Evolutionary conservation across 345 rosid species (phyloP).

Genomic region (Kernera saxatilis): DNA sequence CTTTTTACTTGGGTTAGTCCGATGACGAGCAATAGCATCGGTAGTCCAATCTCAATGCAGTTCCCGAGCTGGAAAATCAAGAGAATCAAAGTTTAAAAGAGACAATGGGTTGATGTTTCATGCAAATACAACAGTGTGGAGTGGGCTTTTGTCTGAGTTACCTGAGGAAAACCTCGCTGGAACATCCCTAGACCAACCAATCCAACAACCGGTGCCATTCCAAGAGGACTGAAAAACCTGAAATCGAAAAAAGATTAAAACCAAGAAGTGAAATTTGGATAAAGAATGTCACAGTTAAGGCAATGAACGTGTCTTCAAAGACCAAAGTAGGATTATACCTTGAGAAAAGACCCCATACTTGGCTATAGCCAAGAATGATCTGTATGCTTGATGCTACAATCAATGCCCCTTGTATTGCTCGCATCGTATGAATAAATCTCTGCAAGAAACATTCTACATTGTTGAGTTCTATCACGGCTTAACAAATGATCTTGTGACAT

Average conservation of each 20-base stretch:
- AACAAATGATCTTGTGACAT: not conserved
- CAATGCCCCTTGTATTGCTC: constrained; percentile 88
- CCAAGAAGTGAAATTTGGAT: not conserved
- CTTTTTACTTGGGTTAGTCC: constrained; percentile 65
- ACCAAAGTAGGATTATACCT: constrained; percentile 36
- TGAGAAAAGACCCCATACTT: constrained; percentile 87
- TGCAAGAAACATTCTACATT: constrained; percentile 39
- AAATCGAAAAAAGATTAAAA: not conserved
- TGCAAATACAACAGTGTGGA: not conserved
- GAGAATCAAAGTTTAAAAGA: not conserved
- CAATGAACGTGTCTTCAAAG: not conserved
- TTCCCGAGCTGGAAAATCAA: constrained; percentile 61
- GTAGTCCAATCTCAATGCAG: constrained; percentile 93
- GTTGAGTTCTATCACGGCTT: not conserved
- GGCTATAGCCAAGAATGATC: constrained; percentile 84
- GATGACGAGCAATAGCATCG: constrained; percentile 74
- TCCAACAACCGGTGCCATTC: constrained; percentile 88
- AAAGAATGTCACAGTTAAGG: not conserved
- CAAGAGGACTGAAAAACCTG: constrained; percentile 84
- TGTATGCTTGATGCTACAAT: constrained; percentile 86
- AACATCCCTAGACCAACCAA: constrained; percentile 92
- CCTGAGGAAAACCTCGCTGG: constrained; percentile 85
- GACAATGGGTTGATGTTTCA: not conserved
- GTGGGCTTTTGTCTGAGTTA: constrained; percentile 5
- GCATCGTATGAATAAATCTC: constrained; percentile 91